A percentile compares a stretch with the other conserved stretches of the same genome.
phyloP scores from a whole-genome alignment of 139 green algal species.

The Micractinium conductrix region DNA sequence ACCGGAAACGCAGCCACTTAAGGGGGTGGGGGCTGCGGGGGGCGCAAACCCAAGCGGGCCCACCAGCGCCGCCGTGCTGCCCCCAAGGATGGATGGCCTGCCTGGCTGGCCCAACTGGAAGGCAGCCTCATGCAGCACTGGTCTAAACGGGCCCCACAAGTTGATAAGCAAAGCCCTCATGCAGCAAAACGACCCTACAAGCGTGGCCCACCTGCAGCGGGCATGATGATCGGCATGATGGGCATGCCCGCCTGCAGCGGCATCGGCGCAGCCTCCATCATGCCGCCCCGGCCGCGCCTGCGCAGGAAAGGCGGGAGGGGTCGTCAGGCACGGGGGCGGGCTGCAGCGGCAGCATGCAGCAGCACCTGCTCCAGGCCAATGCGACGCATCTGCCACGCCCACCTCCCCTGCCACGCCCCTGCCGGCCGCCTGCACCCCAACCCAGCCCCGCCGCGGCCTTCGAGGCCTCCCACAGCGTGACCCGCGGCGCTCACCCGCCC shows the following conservation, averaged over 20 bases:
- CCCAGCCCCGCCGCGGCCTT: background rate
- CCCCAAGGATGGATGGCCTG: no score
- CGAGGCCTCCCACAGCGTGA: background rate
- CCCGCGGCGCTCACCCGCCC: background rate
- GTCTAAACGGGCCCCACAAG: no score
- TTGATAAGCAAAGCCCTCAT: no score
- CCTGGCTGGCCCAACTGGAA: no score
- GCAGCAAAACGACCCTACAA: no score
- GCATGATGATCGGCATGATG: conserved; percentile 28
- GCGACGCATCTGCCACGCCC: no score
- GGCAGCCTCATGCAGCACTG: no score
- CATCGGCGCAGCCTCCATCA: conserved; percentile 1
- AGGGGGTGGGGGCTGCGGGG: no score
- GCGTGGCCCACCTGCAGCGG: background rate
- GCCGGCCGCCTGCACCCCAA: background rate
- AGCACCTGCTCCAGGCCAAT: background rate
- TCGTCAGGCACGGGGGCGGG: background rate
- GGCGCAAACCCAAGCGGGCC: no score
- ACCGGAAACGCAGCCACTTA: no score
- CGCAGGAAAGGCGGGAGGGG: background rate
- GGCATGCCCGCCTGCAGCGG: conserved; percentile 11
- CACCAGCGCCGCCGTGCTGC: no score
- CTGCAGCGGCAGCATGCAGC: background rate
- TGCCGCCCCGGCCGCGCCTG: background rate
- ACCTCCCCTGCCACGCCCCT: background rate